Evolutionary conservation across 495 filamentous ascomycete genomes (phyloP).

Genomic region (Aspergillus hancockii): DNA sequence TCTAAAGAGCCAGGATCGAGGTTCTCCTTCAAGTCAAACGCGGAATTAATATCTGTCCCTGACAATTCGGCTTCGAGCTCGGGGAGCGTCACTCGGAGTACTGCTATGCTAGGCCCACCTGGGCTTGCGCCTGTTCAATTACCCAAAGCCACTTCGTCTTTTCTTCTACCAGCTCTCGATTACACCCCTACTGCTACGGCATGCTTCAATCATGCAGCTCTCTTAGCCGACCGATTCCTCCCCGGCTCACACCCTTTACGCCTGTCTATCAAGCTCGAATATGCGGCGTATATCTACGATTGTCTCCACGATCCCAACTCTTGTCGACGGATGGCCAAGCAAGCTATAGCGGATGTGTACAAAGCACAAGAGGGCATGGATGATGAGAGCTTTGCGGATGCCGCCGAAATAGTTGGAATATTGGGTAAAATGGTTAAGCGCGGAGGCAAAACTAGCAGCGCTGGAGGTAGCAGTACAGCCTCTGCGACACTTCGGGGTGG

Average conservation of each 20-base stretch:
- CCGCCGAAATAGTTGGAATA: conserved; percentile 71
- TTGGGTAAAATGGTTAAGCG: conserved; percentile 79
- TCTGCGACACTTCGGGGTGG: conserved; percentile 28
- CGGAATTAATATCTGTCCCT: conserved; percentile 17
- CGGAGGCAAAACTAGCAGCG: conserved; percentile 41
- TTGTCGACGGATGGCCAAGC: conserved; percentile 73
- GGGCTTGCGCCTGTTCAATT: conserved; percentile 49
- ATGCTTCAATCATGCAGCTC: conserved; percentile 76
- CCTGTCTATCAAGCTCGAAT: conserved; percentile 88
- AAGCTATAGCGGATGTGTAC: conserved; percentile 87
- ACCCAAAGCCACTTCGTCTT: conserved; percentile 54
- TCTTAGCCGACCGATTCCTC: conserved; percentile 71
- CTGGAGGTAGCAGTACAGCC: conserved; percentile 33
- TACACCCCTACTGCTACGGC: conserved; percentile 79
- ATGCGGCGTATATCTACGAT: conserved; percentile 92
- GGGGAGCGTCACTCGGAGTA: conserved; percentile 17
- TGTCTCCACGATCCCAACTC: conserved; percentile 79
- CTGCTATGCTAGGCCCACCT: conserved; percentile 38
- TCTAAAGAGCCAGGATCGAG: conserved; percentile 31
- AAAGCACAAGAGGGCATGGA: conserved; percentile 88
- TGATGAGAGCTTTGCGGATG: conserved; percentile 82
- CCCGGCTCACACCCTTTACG: conserved; percentile 89
- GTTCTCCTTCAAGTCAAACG: conserved; percentile 24
- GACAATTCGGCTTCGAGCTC: background rate
- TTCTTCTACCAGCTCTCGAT: conserved; percentile 76